Evolutionary conservation across 1,284 basidiomycete genomes (phyloP).

Genomic region (Chiua sp.): DNA sequence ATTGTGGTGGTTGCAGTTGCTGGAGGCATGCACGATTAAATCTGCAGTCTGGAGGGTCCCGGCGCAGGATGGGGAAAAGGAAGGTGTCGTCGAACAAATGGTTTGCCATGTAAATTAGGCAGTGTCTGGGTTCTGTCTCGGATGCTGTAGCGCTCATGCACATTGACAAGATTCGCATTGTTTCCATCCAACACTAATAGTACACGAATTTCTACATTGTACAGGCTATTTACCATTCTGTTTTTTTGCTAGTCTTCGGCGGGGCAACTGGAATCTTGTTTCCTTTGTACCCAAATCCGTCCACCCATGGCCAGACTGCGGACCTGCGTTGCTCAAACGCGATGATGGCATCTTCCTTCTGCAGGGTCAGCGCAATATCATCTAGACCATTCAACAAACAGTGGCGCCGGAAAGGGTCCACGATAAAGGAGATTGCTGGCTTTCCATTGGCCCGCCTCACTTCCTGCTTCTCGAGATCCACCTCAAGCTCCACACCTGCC

Average conservation of each 20-base stretch:
- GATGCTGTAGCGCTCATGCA: constrained; percentile 10
- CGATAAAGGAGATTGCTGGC: constrained; percentile 74
- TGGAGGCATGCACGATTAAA: constrained; percentile 21
- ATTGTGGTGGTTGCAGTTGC: constrained; percentile 15
- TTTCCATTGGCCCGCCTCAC: constrained; percentile 81
- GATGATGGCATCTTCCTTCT: constrained; percentile 71
- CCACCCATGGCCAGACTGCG: constrained; percentile 89
- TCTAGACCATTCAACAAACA: constrained; percentile 94
- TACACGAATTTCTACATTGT: neutral
- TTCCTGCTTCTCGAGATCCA: constrained; percentile 90
- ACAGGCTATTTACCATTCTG: constrained; percentile 71
- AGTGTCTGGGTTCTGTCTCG: constrained; percentile 17
- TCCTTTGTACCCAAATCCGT: constrained; percentile 90
- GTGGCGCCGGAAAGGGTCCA: constrained; percentile 89
- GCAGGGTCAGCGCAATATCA: constrained; percentile 92
- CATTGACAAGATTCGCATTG: constrained; percentile 5
- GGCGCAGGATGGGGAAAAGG: neutral
- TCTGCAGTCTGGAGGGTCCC: constrained; percentile 1
- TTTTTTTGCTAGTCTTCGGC: constrained; percentile 55
- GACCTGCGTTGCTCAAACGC: constrained; percentile 81
- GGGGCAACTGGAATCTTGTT: constrained; percentile 68
- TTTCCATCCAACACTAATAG: constrained; percentile 1
- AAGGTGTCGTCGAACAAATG: constrained; percentile 4
- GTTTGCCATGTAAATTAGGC: constrained; percentile 13
- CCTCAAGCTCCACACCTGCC: constrained; percentile 81